Percentiles rank a stretch among this genome's conserved stretches.
These are phyloP conservation scores for Saccharomyces hybrid DNA, from an alignment of 1,139 yeast species.

Conservation along the genomic window DNA sequence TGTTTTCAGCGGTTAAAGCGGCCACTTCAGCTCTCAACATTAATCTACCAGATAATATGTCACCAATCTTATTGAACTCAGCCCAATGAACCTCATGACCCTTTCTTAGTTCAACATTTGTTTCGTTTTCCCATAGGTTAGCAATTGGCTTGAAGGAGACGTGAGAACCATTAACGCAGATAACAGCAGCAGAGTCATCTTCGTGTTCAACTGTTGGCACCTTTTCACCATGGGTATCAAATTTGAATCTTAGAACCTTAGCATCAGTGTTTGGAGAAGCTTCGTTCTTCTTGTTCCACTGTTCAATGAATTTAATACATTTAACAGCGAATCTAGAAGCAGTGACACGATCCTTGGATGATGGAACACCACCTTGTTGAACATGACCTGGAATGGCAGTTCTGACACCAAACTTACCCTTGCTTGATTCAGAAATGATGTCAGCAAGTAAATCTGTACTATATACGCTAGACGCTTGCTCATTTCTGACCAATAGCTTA, in stretches of 20 bases:
- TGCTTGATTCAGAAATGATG: slow-evolving; percentile 70
- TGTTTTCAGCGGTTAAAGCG: slow-evolving; percentile 14
- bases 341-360: slow-evolving; percentile 88
- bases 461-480: slow-evolving; percentile 74
- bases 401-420: slow-evolving; percentile 77
- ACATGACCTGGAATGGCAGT: slow-evolving; percentile 98
- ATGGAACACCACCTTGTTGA: slow-evolving; percentile 95
- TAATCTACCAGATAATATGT: slow-evolving; percentile 62
- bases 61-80: slow-evolving; percentile 49
- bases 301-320: slow-evolving; percentile 81
- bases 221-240: slow-evolving; percentile 35
- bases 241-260: slow-evolving; percentile 37
- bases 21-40: slow-evolving; percentile 39
- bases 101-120: slow-evolving; percentile 55
- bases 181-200: slow-evolving; percentile 49
- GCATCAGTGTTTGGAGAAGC: slow-evolving; percentile 31
- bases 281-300: slow-evolving; percentile 34
- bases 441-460: slow-evolving; percentile 76
- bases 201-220: slow-evolving; percentile 36
- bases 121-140: slow-evolving; percentile 50
- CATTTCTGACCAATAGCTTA: slow-evolving; percentile 76
- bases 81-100: slow-evolving; percentile 66
- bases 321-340: slow-evolving; percentile 87
- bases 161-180: slow-evolving; percentile 63
- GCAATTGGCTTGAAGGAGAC: slow-evolving; percentile 50